Conservation (phyloP, 805 yeast genomes). For the Wickerhamiella allomyrinae region DNA sequence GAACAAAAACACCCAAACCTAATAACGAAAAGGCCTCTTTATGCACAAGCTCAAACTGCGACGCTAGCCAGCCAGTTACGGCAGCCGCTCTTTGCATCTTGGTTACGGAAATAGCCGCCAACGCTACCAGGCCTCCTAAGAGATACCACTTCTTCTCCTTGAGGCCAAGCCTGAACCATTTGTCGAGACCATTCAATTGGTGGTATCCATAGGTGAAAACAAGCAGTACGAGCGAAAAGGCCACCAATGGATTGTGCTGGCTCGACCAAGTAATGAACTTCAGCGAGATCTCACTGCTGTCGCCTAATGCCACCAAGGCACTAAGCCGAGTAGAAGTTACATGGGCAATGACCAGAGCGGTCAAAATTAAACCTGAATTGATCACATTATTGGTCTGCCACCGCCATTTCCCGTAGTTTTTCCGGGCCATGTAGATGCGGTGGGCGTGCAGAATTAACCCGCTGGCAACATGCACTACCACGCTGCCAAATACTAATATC, state of each 20-base stretch:
- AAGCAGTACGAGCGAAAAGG: constrained; percentile 1
- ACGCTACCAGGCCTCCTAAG: background rate
- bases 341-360: constrained; percentile 35
- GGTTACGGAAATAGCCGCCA: constrained; percentile 3
- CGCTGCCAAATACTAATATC: constrained; percentile 33
- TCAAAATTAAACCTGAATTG: constrained; percentile 42
- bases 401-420: constrained; percentile 28
- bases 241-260: background rate
- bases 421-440: constrained; percentile 17
- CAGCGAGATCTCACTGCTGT: constrained; percentile 41
- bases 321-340: constrained; percentile 32
- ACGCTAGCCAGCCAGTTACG: constrained; percentile 12
- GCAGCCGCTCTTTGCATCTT: constrained; percentile 3
- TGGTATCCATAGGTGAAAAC: constrained; percentile 8
- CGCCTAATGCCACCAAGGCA: constrained; percentile 49
- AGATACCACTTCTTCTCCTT: background rate
- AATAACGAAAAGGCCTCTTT: background rate
- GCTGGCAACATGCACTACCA: constrained; percentile 35
- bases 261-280: constrained; percentile 31
- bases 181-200: constrained; percentile 7
- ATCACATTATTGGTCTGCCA: constrained; percentile 14
- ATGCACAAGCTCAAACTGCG: constrained; percentile 11
- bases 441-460: constrained; percentile 37
- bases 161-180: constrained; percentile 4
- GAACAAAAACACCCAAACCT: too few species aligned